Evolutionary conservation across 192 early-diverging fungal species (phyloP).

Genomic region (Jimgerdemannia flammicorona): DNA sequence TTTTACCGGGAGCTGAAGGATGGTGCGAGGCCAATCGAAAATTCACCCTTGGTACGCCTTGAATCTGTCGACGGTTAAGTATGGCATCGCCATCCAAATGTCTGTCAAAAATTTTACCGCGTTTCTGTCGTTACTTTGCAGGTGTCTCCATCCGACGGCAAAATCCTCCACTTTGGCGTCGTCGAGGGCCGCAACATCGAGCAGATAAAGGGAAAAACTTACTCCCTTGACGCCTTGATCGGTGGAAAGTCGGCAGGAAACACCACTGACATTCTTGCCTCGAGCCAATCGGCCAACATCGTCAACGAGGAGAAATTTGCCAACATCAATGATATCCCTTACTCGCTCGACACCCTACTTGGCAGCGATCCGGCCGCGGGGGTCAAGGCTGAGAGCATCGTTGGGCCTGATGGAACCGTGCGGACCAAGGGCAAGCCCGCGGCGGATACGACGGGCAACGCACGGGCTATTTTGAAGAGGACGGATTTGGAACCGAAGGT

Average conservation of each 20-base stretch:
- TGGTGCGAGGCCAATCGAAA: conserved; percentile 66
- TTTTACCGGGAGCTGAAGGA: conserved; percentile 90
- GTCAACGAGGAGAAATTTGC: conserved; percentile 83
- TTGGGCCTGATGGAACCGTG: conserved; percentile 37
- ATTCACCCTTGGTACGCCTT: conserved; percentile 56
- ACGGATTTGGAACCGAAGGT: conserved; percentile 27
- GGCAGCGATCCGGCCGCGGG: conserved; percentile 38
- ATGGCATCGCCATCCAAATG: too few relatives aligned
- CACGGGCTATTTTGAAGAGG: background rate
- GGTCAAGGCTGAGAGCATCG: conserved; percentile 29
- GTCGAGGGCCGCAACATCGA: conserved; percentile 77
- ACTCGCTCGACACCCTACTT: conserved; percentile 74
- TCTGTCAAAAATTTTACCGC: background rate
- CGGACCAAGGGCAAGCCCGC: conserved; percentile 20
- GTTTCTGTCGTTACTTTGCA: conserved; percentile 6
- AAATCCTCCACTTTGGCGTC: conserved; percentile 84
- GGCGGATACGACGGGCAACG: conserved; percentile 12
- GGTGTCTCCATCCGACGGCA: conserved; percentile 90
- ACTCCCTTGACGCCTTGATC: conserved; percentile 84
- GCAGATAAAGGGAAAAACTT: conserved; percentile 93
- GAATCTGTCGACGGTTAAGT: too few relatives aligned
- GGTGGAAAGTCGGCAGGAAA: conserved; percentile 45
- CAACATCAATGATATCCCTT: conserved; percentile 81
- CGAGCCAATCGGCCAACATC: conserved; percentile 57
- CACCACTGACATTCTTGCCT: conserved; percentile 34